Base-by-base conservation (phyloP, 169 alveolate species). In the Ichthyophthirius multifiliis region DNA sequence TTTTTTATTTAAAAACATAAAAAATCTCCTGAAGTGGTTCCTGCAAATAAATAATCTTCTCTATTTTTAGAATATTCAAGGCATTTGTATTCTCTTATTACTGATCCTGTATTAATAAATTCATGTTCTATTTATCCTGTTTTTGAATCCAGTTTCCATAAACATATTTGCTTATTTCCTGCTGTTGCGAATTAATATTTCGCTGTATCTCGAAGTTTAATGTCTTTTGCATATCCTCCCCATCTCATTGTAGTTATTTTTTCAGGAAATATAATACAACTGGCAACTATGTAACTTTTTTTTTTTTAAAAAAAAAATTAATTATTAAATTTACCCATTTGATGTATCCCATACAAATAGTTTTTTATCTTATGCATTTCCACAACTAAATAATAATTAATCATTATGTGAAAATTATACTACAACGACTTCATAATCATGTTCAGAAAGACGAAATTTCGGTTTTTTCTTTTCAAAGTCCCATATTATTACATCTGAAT, bases 1-100 rank as follows among this genome's bases (percentile, higher is more conserved):
- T 87, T 89, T 64, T 91, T 92, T 77, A 92, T 88, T 43, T 84
- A 65, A 83, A 94, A 90, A n/a, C 88, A 87, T 18, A 91, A 89
- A 39, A 94, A 92, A 75, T 94, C 97, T 31, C 97, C 96, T 48
- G 95, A 86, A 18, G 94, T 64, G 5, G 97, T 91, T 23, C 97
- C 97, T n/a, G 95, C 95, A 73, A 79, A 92, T 39, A 94, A 83
- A 75, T 83, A 92, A 63, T 90, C 94, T 83, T 91, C 94, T 30
- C 82, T 83, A 74, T 90, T 89, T 78, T 84, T 83, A 16, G 93
- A 81, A 74, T 91, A 92, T n/a, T 88, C 94, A 20, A 92, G 44
- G 32, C 95, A 87, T 15, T 85, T 87, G 46, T 90, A 92, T 18
- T 94, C 94, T 80, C 97, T 88, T 31, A 91, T 80, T 18, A 93